Conservation (phyloP, 371 early-diverging fungal genomes). For the Mucor velutinosus region DNA sequence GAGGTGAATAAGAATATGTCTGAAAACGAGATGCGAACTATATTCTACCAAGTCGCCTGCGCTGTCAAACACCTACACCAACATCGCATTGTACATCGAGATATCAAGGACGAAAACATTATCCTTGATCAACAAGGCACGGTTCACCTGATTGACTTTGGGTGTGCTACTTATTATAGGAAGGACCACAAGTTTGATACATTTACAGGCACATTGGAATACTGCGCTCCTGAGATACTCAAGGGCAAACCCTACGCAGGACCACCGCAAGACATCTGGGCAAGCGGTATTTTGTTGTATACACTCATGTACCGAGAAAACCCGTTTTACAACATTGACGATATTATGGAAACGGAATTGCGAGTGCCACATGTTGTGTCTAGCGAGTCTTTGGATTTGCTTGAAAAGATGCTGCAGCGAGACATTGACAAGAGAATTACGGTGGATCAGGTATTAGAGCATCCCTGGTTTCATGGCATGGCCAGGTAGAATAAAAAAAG, state of each 20-base stretch:
- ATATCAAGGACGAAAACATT: conserved; percentile 80
- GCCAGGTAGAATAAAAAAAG: background rate
- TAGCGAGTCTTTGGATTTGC: conserved; percentile 57
- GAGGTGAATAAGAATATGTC: conserved; percentile 61
- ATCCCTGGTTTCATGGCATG: conserved; percentile 52
- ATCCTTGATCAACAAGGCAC: conserved; percentile 64
- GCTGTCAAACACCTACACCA: conserved; percentile 74
- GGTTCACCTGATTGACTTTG: conserved; percentile 76
- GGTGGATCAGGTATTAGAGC: conserved; percentile 55
- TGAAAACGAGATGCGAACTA: conserved; percentile 58
- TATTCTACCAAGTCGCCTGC: conserved; percentile 65
- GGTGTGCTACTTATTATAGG: conserved; percentile 68
- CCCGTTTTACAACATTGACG: conserved; percentile 81
- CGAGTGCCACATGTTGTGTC: conserved; percentile 65
- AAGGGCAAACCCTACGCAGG: conserved; percentile 73
- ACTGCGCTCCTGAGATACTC: conserved; percentile 76
- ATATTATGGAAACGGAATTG: conserved; percentile 67
- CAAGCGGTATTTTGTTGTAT: conserved; percentile 79
- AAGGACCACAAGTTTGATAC: conserved; percentile 67
- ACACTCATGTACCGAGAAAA: conserved; percentile 79
- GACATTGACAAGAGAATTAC: conserved; percentile 53
- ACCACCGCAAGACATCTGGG: conserved; percentile 85
- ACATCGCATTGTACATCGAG: conserved; percentile 76
- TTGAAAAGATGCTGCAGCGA: conserved; percentile 54
- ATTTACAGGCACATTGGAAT: conserved; percentile 76